Conservation (phyloP, 768 basidiomycete genomes). For the Rickenella mellea region DNA sequence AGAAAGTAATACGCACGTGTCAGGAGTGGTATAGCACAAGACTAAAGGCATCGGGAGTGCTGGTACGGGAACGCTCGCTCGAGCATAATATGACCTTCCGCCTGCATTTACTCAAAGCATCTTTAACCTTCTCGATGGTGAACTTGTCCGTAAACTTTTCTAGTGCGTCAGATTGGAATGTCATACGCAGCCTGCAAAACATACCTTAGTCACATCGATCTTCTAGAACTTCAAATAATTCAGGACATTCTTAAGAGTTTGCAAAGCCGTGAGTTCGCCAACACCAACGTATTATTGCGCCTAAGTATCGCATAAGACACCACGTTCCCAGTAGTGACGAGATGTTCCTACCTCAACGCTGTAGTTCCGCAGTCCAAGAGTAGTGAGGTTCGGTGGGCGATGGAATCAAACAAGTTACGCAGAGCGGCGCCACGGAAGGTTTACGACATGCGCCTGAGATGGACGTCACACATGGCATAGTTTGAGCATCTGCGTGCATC, state of each 20-base stretch:
- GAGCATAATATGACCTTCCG: slow-evolving; percentile 85
- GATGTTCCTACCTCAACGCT: slow-evolving; percentile 77
- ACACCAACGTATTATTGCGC: slow-evolving; percentile 99
- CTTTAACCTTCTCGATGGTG: slow-evolving; percentile 88
- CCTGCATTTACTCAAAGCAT: slow-evolving; percentile 81
- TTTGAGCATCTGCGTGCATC: slow-evolving; percentile 88
- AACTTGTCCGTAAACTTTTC: slow-evolving; percentile 76
- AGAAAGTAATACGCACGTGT: slow-evolving; percentile 56
- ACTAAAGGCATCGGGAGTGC: slow-evolving; percentile 99
- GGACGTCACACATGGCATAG: slow-evolving; percentile 99
- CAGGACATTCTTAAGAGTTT: slow-evolving; percentile 90
- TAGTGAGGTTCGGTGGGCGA: slow-evolving; percentile 63
- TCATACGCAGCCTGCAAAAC: neutral
- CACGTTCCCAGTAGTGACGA: no score
- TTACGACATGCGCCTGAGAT: slow-evolving; percentile 89
- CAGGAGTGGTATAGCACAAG: slow-evolving; percentile 94
- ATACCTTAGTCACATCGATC: slow-evolving; percentile 84
- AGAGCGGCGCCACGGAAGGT: slow-evolving; percentile 92
- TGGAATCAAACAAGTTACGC: slow-evolving; percentile 93
- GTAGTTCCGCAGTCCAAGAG: slow-evolving; percentile 98
- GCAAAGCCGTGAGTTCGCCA: slow-evolving; percentile 87
- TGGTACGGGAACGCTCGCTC: slow-evolving; percentile 94
- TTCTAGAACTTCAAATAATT: slow-evolving; percentile 96
- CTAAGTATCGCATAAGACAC: slow-evolving; percentile 27
- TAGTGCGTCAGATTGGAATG: slow-evolving; percentile 3